Conservation (phyloP, 768 basidiomycete species). For the Tulasnella sp. region DNA sequence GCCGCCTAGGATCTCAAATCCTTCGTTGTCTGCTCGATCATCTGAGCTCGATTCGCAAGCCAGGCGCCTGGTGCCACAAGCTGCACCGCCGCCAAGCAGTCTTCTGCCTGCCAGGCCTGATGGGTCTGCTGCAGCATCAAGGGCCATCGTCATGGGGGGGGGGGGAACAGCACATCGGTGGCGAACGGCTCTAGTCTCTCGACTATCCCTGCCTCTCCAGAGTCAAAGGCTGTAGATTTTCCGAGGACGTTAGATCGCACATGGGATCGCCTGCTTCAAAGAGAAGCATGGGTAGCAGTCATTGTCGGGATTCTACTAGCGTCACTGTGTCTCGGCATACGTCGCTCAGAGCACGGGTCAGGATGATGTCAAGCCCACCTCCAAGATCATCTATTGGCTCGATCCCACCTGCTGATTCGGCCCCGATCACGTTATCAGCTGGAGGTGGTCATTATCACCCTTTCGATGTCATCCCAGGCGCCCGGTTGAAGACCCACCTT, state of each 20-base stretch:
- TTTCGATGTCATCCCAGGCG: background rate
- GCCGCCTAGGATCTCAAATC: background rate
- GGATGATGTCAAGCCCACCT: slow-evolving; percentile 13
- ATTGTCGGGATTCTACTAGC: background rate
- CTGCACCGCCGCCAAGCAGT: background rate
- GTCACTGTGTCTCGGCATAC: background rate
- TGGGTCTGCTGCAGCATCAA: background rate
- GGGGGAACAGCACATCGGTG: slow-evolving; percentile 3
- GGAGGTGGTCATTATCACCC: background rate
- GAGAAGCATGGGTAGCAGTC: background rate
- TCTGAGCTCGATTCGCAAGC: background rate
- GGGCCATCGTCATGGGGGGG: background rate
- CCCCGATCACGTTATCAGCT: background rate
- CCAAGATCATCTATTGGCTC: background rate
- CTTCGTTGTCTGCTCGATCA: background rate
- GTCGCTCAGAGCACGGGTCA: slow-evolving; percentile 7
- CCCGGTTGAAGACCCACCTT: background rate
- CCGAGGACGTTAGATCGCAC: background rate
- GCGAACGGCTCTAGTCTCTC: background rate
- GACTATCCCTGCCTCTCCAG: slow-evolving; percentile 13
- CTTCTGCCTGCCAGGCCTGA: slow-evolving; percentile 5
- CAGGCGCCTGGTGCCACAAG: background rate
- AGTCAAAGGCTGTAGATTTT: background rate
- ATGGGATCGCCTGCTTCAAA: background rate
- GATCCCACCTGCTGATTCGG: background rate